Evolutionary conservation across 768 basidiomycete species (phyloP), one percentile per base, ranked within the genome.

Genomic region (Suillus occidentalis): DNA sequence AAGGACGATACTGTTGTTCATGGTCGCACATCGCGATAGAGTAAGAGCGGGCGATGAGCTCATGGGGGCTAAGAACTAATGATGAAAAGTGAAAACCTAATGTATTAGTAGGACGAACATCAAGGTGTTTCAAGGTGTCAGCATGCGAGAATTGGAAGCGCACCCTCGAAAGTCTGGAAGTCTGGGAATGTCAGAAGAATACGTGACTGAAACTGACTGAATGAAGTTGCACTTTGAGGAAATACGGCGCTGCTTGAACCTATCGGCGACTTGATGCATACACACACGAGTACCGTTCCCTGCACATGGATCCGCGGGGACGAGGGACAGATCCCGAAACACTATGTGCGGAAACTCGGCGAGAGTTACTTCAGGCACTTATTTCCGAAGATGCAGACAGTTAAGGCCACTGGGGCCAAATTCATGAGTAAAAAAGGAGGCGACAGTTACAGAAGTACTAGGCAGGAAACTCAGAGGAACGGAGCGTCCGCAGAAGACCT

Each of bases 1-100:
- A 57, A 76, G 63, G 1, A 40, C 61, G 14, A 53, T 67, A 62
- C 75, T 78, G 68, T 75, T 72, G 34, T 69, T 70, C 50, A 70
- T 39, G 58, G 75, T 77, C 60, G 72, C 68, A 57, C 73, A 78
- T 66, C 73, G 75, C 14, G 75, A 76, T 6, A 75, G 66, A 6
- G 75, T 68, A 22, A 72, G 73, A 1, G 75, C 61, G 5, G 76
- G 68, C 4, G 74, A 75, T 56, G 72, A 28, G 28, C 58, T 70
- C 76, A 72, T 75, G 76, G 47, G 65, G 58, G 69, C 43, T 47
- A 61, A 45, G 65, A 63, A 40, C 45, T 63, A 59, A 61, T n/a
- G 10, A 55, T 25, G 63, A 18, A 42, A 34, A 50, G 61, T 40
- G 25, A 57, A 55, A 55, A 22, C 6, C 20, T 31, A 40, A 60